Percentiles rank a stretch among this genome's conserved stretches.
Conservation (phyloP, 2,329 filamentous ascomycete genomes). For the Curvularia sp. region DNA sequence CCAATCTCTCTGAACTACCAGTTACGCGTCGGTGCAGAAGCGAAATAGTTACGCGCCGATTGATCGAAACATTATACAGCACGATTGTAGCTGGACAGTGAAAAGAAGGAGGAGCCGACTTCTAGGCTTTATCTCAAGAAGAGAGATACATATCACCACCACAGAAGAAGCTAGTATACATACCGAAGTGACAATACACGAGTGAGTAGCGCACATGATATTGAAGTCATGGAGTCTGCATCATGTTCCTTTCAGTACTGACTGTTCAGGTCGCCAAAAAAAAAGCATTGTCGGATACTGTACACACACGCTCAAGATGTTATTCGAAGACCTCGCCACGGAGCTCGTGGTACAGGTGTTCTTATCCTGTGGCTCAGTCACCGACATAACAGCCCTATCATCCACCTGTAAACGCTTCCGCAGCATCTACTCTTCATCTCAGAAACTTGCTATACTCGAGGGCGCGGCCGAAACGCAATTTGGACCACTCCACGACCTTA, state of each 20-base stretch:
- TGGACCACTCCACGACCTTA: slow-evolving; percentile 65
- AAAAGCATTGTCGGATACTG: neutral
- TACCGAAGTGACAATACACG: slow-evolving; percentile 9
- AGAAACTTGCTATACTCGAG: slow-evolving; percentile 63
- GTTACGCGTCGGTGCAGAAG: slow-evolving; percentile 40
- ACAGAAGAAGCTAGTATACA: neutral
- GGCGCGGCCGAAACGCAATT: slow-evolving; percentile 63
- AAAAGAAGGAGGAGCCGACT: neutral
- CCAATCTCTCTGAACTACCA: slow-evolving; percentile 51
- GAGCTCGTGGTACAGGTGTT: slow-evolving; percentile 67
- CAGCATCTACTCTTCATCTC: slow-evolving; percentile 60
- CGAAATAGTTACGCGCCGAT: slow-evolving; percentile 38
- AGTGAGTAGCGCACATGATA: slow-evolving; percentile 11
- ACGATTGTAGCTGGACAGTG: slow-evolving; percentile 1
- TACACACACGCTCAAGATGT: slow-evolving; percentile 53
- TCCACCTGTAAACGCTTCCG: slow-evolving; percentile 63
- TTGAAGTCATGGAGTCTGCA: neutral
- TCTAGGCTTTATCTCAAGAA: neutral
- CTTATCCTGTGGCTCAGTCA: slow-evolving; percentile 60
- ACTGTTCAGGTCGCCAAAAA: slow-evolving; percentile 1
- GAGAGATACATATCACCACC: neutral
- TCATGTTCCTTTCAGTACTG: neutral
- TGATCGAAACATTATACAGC: slow-evolving; percentile 17
- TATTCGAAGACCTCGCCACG: slow-evolving; percentile 63
- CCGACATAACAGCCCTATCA: slow-evolving; percentile 62